Percentiles rank a stretch among this genome's conserved stretches.
These are phyloP conservation scores for Diaporthe sp. DNA, from an alignment of 2,329 filamentous ascomycete genomes.

Conservation along the genomic window DNA sequence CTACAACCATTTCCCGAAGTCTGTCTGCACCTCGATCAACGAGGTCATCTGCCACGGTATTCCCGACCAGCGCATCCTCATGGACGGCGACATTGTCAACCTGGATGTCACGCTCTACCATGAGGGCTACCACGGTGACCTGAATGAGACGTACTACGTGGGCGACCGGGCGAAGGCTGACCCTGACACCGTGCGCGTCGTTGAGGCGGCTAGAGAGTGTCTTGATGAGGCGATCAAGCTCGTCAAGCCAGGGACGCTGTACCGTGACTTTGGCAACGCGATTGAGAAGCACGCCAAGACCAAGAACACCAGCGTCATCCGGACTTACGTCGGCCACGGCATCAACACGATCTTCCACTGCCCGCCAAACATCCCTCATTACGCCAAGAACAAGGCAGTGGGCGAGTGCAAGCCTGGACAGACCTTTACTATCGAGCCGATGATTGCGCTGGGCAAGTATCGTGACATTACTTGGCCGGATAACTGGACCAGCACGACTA, in stretches of 20 bases:
- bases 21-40: conserved; percentile 95
- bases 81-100: conserved; percentile 97
- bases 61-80: conserved; percentile 86
- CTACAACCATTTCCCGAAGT: conserved; percentile 97
- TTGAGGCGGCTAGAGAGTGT: conserved; percentile 90
- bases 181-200: conserved; percentile 88
- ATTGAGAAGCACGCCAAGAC: conserved; percentile 96
- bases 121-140: conserved; percentile 92
- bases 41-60: conserved; percentile 99
- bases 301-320: conserved; percentile 88
- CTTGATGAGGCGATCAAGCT: conserved; percentile 91
- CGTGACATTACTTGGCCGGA: conserved; percentile 97
- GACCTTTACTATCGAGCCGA: conserved; percentile 99
- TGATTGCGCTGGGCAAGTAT: conserved; percentile 94
- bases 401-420: conserved; percentile 95
- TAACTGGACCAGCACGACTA: conserved; percentile 96
- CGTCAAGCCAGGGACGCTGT: conserved; percentile 92
- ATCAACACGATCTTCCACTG: conserved; percentile 95
- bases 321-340: conserved; percentile 96
- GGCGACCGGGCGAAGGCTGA: conserved; percentile 88
- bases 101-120: conserved; percentile 97
- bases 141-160: conserved; percentile 99
- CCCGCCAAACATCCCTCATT: conserved; percentile 95
- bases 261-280: conserved; percentile 92
- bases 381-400: conserved; percentile 98